Evolutionary conservation across 139 green algal species (phyloP), one percentile per base, ranked within the genome.

Genomic region (Raphidocelis subcapitata): DNA sequence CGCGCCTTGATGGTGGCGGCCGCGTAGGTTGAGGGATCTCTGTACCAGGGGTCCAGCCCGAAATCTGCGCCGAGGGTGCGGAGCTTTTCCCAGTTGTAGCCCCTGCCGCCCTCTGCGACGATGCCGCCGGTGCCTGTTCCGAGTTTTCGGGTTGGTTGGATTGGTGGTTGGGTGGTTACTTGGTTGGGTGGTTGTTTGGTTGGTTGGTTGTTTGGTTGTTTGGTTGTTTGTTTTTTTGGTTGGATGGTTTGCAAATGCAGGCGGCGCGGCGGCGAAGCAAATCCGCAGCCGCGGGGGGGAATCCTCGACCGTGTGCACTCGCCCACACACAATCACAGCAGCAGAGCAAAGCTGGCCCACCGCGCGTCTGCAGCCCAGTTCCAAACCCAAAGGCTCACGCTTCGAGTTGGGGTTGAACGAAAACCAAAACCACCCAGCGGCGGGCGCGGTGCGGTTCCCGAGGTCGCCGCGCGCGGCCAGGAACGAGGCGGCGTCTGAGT

Each of bases 41-140:
- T 51, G 31, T 61, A 78, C 72, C 72, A 78, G 18, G 72, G 72
- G 1, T 60, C 23, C 26, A 78, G 63, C 12, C 72, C 63, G 21
- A 67, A 61, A 26, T 67, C 1, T 3, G 55, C 5, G 2, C 18
- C 41, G 32, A 78, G 29, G 51, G 44, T 67, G 35, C 63, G 52
- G 4, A 78, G 14, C 28, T 72, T 72, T 4, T 47, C 41, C 72
- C 72, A 78, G 14, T 32, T 20, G 31, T 65, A 55, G 0, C 51
- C 2, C 15, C 60, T 35, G 32, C 72, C 61, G 20, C 66, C 26
- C 0, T 59, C 33, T 47, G 51, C 35, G 1, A 71, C 55, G 3
- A 78, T n/a, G 20, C 51, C 72, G 21, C 72, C 72, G 23, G 62
- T 78, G 4, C 5, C 72, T 77, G 49, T 59, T 41, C 12, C 18